Evolutionary conservation across 306 rosid genomes (phyloP), one percentile per base, ranked within the genome.

Genomic region (Castanopsis chinensis): DNA sequence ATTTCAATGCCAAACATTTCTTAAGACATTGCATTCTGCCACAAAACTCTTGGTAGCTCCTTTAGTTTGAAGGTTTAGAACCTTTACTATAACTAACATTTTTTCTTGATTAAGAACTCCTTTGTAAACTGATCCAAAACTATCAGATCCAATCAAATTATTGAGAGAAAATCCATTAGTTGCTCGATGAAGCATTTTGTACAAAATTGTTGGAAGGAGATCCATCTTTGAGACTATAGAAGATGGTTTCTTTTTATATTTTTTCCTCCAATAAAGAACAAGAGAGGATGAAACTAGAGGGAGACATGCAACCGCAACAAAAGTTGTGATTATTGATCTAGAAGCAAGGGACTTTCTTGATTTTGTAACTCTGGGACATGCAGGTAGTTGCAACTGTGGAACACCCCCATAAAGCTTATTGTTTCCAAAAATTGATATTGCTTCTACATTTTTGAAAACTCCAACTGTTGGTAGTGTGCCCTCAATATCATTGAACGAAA

Each of bases 121-220:
- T 43, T 43, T 43, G 9, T 43, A 43, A 0, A 43, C 51, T 43
- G 13, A 43, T 43, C 14, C 51, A 43, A 43, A 10, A 43, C 14
- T 43, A 0, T 14, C 51, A 7, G 3, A 43, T 10, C 13, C 51
- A 10, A 43, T 73, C 35, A 80, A 55, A 52, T 78, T 27, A 28
- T 15, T 23, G 4, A 15, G 0, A 15, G 79, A 84, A 63, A 84
- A 80, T 0, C 84, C 87, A 23, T 80, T 10, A 0, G 87, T 84
- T 51, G 69, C 87, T 0, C 35, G 45, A 52, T 84, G 79, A 0
- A 84, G 43, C 13, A 59, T 69, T 76, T 71, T 78, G 30, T 79
- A 83, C 0, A 81, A 79, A 41, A 79, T 68, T n/a, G 4, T 70
- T 18, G 74, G 4, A 19, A 79, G 8, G 4, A 21, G 83, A 12